Conservation (phyloP, 495 filamentous ascomycete genomes). For the Penicillium flavigenum region DNA sequence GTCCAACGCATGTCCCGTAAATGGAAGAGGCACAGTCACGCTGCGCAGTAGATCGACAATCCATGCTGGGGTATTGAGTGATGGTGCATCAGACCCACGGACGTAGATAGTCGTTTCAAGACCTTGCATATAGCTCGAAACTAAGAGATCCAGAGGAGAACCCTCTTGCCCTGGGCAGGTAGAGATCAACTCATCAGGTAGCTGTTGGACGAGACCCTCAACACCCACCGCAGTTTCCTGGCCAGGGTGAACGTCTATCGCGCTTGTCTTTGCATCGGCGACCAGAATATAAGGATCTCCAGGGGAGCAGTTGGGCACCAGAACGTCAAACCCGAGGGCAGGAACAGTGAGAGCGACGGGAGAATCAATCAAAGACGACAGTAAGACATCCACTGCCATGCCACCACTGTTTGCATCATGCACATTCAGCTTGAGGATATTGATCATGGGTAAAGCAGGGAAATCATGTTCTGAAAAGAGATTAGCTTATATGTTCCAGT, state of each 20-base stretch:
- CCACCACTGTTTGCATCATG: constrained; percentile 63
- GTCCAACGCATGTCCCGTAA: constrained; percentile 76
- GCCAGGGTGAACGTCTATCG: constrained; percentile 63
- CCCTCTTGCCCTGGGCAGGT: constrained; percentile 70
- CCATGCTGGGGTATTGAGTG: constrained; percentile 70
- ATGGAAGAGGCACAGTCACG: constrained; percentile 79
- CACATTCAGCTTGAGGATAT: constrained; percentile 73
- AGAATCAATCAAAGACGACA: constrained; percentile 68
- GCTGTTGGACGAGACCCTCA: constrained; percentile 61
- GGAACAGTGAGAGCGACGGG: constrained; percentile 74
- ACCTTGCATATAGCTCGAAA: constrained; percentile 79
- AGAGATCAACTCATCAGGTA: constrained; percentile 68
- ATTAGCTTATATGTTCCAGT: constrained; percentile 17
- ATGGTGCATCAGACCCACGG: constrained; percentile 68
- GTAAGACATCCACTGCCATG: constrained; percentile 73
- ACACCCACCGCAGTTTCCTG: constrained; percentile 65
- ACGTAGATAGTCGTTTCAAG: constrained; percentile 75
- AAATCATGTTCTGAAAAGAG: constrained; percentile 55
- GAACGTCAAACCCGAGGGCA: constrained; percentile 74
- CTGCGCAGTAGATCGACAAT: constrained; percentile 74
- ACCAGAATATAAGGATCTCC: constrained; percentile 65
- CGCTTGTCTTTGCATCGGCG: constrained; percentile 68
- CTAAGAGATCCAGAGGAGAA: constrained; percentile 82
- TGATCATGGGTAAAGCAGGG: constrained; percentile 73
- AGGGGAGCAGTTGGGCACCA: constrained; percentile 73